Evolutionary conservation across 371 early-diverging fungal genomes (phyloP).

Genomic region (Mucor mucedo): DNA sequence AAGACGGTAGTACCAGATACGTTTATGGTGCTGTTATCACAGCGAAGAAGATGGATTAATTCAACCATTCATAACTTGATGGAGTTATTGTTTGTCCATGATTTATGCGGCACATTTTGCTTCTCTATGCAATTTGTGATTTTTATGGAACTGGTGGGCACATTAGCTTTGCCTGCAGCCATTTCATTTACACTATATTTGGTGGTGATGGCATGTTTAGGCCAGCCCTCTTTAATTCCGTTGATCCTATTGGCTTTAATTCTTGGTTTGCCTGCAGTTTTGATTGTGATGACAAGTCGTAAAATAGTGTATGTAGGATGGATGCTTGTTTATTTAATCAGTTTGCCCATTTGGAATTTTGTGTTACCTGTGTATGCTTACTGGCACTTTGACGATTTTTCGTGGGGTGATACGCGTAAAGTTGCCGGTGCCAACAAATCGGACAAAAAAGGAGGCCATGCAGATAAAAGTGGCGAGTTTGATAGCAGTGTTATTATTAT

Average conservation of each 20-base stretch:
- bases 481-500: conserved; percentile 65
- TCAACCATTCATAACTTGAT: conserved; percentile 88
- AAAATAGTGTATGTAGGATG: conserved; percentile 92
- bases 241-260: conserved; percentile 72
- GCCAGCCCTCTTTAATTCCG: conserved; percentile 18
- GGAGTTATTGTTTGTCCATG: conserved; percentile 83
- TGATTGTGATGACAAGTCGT: conserved; percentile 89
- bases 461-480: conserved; percentile 74
- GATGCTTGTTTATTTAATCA: conserved; percentile 93
- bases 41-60: conserved; percentile 92
- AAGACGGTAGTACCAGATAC: conserved; percentile 86
- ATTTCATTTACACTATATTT: conserved; percentile 55
- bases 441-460: conserved; percentile 73
- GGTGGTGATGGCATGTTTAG: neutral
- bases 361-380: conserved; percentile 95
- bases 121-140: conserved; percentile 93
- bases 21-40: conserved; percentile 80
- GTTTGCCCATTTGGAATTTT: conserved; percentile 96
- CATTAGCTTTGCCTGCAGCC: conserved; percentile 83
- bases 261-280: conserved; percentile 83
- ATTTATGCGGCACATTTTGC: conserved; percentile 90
- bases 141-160: conserved; percentile 85
- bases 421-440: conserved; percentile 67
- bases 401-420: conserved; percentile 96
- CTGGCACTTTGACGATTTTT: conserved; percentile 99